These are phyloP conservation scores for Proteromonas lacertae DNA, from an alignment of 352 stramenopile genomes.

Conservation along the genomic window DNA sequence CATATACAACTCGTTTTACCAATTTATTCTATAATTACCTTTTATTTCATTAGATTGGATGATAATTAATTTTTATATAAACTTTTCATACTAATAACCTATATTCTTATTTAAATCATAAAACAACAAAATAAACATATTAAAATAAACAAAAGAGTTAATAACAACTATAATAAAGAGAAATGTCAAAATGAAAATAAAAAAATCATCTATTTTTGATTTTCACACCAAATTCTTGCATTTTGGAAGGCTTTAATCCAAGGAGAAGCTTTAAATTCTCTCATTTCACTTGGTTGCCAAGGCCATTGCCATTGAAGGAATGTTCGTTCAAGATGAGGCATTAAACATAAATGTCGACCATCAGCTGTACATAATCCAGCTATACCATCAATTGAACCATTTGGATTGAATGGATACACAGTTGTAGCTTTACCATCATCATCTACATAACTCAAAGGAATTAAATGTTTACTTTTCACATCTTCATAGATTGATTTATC, in stretches of 20 bases:
- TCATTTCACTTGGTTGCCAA: slow-evolving; percentile 47
- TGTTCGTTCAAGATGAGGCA: slow-evolving; percentile 90
- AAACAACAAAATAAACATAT: no score
- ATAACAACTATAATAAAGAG: no score
- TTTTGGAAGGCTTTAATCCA: slow-evolving; percentile 96
- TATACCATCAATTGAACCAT: slow-evolving; percentile 78
- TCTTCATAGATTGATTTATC: slow-evolving; percentile 42
- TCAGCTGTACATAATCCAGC: slow-evolving; percentile 76
- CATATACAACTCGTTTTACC: no score
- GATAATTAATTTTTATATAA: no score
- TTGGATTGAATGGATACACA: slow-evolving; percentile 95
- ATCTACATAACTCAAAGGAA: slow-evolving; percentile 79
- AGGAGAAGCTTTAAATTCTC: slow-evolving; percentile 31
- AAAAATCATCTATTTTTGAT: slow-evolving; percentile 3
- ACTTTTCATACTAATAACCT: no score
- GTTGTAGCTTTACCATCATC: slow-evolving; percentile 62
- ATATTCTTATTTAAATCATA: no score
- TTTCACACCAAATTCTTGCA: slow-evolving; percentile 70
- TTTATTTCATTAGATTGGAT: no score
- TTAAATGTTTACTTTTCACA: slow-evolving; percentile 52
- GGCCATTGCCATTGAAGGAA: slow-evolving; percentile 93
- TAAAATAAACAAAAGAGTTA: no score
- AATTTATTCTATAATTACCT: no score
- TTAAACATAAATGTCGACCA: slow-evolving; percentile 82
- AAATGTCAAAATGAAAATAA: no score